Percentiles rank a stretch among this genome's conserved stretches.
Conservation (phyloP, 192 early-diverging fungal species). For the Backusella liffmaniae region DNA sequence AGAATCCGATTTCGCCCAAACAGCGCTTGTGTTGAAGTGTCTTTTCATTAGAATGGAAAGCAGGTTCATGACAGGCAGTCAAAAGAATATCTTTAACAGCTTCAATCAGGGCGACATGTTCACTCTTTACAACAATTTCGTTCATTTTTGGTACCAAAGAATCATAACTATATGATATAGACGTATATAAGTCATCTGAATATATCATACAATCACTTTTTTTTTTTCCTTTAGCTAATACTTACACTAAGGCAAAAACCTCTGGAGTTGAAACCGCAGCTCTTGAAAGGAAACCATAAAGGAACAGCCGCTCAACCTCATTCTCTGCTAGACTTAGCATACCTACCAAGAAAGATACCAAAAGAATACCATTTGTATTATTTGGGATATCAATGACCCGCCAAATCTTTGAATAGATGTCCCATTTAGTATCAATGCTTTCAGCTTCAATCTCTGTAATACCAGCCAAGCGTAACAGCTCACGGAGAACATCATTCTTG, state of each 20-base stretch:
- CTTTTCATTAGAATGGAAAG: conserved; percentile 25
- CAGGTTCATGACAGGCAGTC: conserved; percentile 42
- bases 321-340: conserved; percentile 70
- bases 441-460: conserved; percentile 43
- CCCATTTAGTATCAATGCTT: conserved; percentile 11
- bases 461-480: conserved; percentile 47
- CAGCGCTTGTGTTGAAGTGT: conserved; percentile 40
- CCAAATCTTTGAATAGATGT: conserved; percentile 54
- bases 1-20: conserved; percentile 46
- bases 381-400: conserved; percentile 57
- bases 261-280: conserved; percentile 63
- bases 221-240: conserved; percentile 11
- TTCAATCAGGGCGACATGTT: conserved; percentile 59
- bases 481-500: conserved; percentile 59
- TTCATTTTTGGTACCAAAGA: conserved; percentile 65
- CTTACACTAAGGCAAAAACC: conserved; percentile 72
- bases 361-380: conserved; percentile 57
- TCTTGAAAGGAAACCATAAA: conserved; percentile 75
- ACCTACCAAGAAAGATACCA: conserved; percentile 59
- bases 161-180: conserved; percentile 53
- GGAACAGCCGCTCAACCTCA: conserved; percentile 65
- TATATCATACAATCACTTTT: not conserved
- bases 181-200: not conserved
- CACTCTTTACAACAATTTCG: conserved; percentile 57
- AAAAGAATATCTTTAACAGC: conserved; percentile 65